Conservation (phyloP, 2,329 filamentous ascomycete genomes). For the Aspergillus tamarii region DNA sequence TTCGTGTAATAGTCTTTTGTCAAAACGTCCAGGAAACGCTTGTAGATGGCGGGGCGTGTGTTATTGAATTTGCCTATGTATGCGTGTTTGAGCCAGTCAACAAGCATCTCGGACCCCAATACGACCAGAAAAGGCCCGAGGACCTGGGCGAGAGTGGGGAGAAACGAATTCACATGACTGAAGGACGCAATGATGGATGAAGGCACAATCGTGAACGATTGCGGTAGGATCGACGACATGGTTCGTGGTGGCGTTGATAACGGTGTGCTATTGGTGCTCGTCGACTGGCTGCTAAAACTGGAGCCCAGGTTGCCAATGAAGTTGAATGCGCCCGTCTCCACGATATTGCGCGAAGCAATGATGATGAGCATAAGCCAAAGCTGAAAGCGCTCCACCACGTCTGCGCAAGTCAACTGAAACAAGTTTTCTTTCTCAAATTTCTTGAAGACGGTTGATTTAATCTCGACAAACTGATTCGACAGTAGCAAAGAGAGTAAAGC, state of each 20-base stretch:
- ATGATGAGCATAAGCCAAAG: conserved; percentile 97
- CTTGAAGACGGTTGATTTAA: conserved; percentile 98
- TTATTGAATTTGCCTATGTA: conserved; percentile 99
- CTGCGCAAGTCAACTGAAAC: conserved; percentile 94
- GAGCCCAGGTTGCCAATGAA: conserved; percentile 44
- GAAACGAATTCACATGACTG: conserved; percentile 46
- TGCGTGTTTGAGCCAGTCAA: conserved; percentile 95
- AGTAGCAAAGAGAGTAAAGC: conserved; percentile 87
- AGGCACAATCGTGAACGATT: conserved; percentile 76
- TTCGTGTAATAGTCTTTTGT: conserved; percentile 99
- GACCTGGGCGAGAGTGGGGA: conserved; percentile 68
- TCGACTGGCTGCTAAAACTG: conserved; percentile 34
- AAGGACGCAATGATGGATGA: conserved; percentile 59
- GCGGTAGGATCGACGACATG: conserved; percentile 75
- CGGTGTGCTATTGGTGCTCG: conserved; percentile 51
- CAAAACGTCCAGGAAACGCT: conserved; percentile 85
- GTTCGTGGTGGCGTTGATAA: conserved; percentile 60
- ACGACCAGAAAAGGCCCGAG: conserved; percentile 92
- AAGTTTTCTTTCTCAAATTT: conserved; percentile 97
- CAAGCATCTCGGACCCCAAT: conserved; percentile 92
- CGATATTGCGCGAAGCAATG: conserved; percentile 92
- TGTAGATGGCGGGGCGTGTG: conserved; percentile 86
- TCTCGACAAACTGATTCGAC: conserved; percentile 98
- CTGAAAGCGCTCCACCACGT: conserved; percentile 96
- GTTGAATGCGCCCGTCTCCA: conserved; percentile 87